Evolutionary conservation across 2,329 filamentous ascomycete species (phyloP), one percentile per base, ranked within the genome.

Genomic region (Podosphaera xanthii): DNA sequence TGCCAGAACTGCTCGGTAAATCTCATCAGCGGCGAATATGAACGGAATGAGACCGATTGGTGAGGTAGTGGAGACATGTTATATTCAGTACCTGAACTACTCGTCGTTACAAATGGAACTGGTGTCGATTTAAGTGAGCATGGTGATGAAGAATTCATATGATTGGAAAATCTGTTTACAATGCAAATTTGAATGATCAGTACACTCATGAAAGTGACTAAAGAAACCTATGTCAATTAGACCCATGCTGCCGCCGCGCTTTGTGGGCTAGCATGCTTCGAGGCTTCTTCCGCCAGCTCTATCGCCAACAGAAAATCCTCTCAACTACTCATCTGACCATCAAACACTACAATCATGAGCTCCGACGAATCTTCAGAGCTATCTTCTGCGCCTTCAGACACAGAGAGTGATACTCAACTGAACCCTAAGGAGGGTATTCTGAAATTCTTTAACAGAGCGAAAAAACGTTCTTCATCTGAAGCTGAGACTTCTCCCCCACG

Each of bases 341-440:
- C n/a, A 8, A 56, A 62, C 59, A 61, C 63, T 58, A 55, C 58
- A 60, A 65, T 46, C 57, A 67, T 61, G 61, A 67, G 65, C 62
- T 66, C 79, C 68, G 78, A 81, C 68, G 79, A 82, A 63, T 81
- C 78, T 59, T 83, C 80, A 50, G 80, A 83, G 59, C 74, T 84
- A 60, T 83, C 81, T 40, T 77, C 75, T 3, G 68, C 75, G 54
- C 75, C 74, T 53, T 81, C 78, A 40, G 80, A 82, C 52, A 75
- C 76, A 59, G 74, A 77, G 63, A 71, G 72, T 60, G 77, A 79
- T 62, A 70, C 75, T 64, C 70, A 76, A 71, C 69, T 77, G 63
- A 72, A 72, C 60, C 70, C 73, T 60, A 78, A 79, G 64, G 71
- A 74, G 65, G 79, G 81, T 62, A 83, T 84, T 64, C 72, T 83